phyloP scores from a whole-genome alignment of 2,329 filamentous ascomycete genomes.

The Ophiostoma novo-ulmi region DNA sequence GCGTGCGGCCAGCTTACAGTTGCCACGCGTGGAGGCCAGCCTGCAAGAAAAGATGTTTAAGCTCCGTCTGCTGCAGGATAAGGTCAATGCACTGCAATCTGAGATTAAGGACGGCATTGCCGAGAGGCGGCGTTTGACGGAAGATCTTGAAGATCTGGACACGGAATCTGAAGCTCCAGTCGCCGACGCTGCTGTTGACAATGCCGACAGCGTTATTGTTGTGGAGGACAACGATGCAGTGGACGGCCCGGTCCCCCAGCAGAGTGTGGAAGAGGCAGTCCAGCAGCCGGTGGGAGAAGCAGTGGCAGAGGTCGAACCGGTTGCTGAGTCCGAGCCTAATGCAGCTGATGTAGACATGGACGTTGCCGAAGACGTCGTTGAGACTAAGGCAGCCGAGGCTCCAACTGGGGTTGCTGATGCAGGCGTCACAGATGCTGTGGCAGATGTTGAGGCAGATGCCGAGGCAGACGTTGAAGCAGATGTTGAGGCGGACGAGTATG shows the following conservation, averaged over 20 bases:
- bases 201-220: background rate
- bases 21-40: slow-evolving; percentile 38
- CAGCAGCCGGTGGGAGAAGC: background rate
- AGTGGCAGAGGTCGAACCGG: background rate
- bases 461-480: background rate
- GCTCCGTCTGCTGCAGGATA: slow-evolving; percentile 43
- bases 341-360: background rate
- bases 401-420: background rate
- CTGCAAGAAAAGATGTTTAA: slow-evolving; percentile 45
- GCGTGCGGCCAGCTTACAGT: slow-evolving; percentile 38
- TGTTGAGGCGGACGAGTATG: background rate
- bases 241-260: background rate
- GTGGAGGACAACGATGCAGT: background rate
- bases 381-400: background rate
- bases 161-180: slow-evolving; percentile 28
- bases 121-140: slow-evolving; percentile 34
- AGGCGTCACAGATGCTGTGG: background rate
- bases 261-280: background rate
- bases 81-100: slow-evolving; percentile 45
- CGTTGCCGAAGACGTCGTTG: background rate
- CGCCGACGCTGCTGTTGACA: too few relatives aligned
- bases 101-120: slow-evolving; percentile 40
- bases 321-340: background rate
- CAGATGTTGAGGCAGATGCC: background rate
- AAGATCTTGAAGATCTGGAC: slow-evolving; percentile 36